phyloP scores from a whole-genome alignment of 805 yeast genomes.

The Candida multigemmis region DNA sequence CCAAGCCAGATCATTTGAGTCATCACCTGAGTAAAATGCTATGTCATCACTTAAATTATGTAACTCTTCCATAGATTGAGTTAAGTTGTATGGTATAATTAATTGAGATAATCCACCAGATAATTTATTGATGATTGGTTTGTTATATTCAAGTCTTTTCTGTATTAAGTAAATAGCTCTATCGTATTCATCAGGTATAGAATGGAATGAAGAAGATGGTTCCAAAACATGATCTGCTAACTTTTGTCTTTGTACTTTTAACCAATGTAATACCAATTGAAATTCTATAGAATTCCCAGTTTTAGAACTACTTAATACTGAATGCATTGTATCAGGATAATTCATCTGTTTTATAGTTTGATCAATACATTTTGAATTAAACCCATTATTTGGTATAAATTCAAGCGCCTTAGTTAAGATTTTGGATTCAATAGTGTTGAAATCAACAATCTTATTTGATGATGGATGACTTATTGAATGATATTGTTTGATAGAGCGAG shows the following conservation, averaged over 20 bases:
- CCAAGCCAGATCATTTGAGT: slow-evolving; percentile 81
- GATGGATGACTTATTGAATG: slow-evolving; percentile 28
- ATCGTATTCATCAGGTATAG: slow-evolving; percentile 27
- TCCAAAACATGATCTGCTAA: slow-evolving; percentile 13
- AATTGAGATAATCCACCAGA: slow-evolving; percentile 50
- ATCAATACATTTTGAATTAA: slow-evolving; percentile 37
- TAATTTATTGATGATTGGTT: slow-evolving; percentile 34
- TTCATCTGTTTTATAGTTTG: slow-evolving; percentile 39
- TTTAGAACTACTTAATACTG: slow-evolving; percentile 25
- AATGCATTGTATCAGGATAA: slow-evolving; percentile 42
- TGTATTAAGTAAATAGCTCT: slow-evolving; percentile 36
- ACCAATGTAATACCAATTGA: slow-evolving; percentile 44
- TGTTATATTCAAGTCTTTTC: slow-evolving; percentile 44
- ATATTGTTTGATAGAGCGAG: too few species aligned
- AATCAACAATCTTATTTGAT: slow-evolving; percentile 22
- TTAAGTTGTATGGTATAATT: slow-evolving; percentile 54
- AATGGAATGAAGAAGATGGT: slow-evolving; percentile 13
- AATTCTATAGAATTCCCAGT: slow-evolving; percentile 44
- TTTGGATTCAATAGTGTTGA: slow-evolving; percentile 26
- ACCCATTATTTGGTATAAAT: slow-evolving; percentile 45
- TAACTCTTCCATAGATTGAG: slow-evolving; percentile 54
- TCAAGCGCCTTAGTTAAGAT: slow-evolving; percentile 29
- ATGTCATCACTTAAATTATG: slow-evolving; percentile 77
- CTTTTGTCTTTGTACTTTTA: slow-evolving; percentile 33
- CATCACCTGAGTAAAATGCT: slow-evolving; percentile 70